These are phyloP conservation scores for Aphanocladium album DNA, from an alignment of 2,329 filamentous ascomycete species.

Conservation along the genomic window DNA sequence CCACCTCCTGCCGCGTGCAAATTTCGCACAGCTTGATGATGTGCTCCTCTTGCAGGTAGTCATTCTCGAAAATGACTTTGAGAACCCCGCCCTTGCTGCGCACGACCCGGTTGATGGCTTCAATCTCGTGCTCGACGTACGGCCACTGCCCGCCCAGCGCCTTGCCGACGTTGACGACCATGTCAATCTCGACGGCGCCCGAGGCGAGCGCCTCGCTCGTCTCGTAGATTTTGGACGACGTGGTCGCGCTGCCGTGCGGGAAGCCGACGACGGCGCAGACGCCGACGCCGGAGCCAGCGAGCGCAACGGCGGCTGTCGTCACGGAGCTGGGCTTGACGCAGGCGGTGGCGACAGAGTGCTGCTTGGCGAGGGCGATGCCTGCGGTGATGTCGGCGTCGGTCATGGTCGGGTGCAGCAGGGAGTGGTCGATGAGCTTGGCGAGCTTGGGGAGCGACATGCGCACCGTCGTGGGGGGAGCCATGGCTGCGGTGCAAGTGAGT, in stretches of 20 bases:
- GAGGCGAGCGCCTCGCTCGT: constrained; percentile 40
- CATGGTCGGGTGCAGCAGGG: constrained; percentile 58
- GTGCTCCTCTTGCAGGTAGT: constrained; percentile 46
- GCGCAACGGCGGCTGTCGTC: constrained; percentile 37
- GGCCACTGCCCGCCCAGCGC: constrained; percentile 51
- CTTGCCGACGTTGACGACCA: constrained; percentile 58
- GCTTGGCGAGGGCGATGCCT: constrained; percentile 43
- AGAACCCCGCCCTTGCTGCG: constrained; percentile 38
- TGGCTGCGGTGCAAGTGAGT: not conserved
- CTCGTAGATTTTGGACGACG: constrained; percentile 49
- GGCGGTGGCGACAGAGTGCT: constrained; percentile 48
- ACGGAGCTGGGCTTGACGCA: constrained; percentile 56
- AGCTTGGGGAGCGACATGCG: constrained; percentile 40
- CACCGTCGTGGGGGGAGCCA: constrained; percentile 24
- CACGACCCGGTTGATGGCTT: constrained; percentile 44
- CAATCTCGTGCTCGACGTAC: constrained; percentile 50
- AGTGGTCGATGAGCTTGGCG: constrained; percentile 56
- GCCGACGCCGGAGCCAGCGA: constrained; percentile 43
- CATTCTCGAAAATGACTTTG: constrained; percentile 61
- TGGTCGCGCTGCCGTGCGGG: constrained; percentile 54
- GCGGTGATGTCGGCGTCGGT: constrained; percentile 48
- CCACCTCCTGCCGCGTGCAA: constrained; percentile 45
- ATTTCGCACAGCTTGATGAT: constrained; percentile 50
- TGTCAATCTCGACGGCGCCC: constrained; percentile 52
- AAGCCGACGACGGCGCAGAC: constrained; percentile 58